phyloP scores from a whole-genome alignment of 1,284 basidiomycete genomes.

The Trametes versicolor region DNA sequence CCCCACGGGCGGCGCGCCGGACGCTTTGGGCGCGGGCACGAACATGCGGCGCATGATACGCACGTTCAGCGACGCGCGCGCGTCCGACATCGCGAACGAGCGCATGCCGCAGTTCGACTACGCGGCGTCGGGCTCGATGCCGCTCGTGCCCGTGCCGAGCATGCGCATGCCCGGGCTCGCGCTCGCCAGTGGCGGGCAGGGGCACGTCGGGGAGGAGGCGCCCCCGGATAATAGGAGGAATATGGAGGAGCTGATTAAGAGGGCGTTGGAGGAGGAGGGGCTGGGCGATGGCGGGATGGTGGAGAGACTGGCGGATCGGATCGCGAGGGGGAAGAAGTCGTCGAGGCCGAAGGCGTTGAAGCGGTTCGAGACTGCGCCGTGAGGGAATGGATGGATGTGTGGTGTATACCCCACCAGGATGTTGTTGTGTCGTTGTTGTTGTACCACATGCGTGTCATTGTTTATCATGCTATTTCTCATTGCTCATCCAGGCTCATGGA shows the following conservation, averaged over 20 bases:
- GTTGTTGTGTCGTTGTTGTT: constrained; percentile 12
- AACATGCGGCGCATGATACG: constrained; percentile 86
- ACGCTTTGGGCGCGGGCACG: constrained; percentile 65
- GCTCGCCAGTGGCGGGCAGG: constrained; percentile 32
- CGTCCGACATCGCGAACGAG: constrained; percentile 94
- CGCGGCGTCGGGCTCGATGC: constrained; percentile 47
- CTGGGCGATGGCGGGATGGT: constrained; percentile 58
- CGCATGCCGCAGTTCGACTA: constrained; percentile 77
- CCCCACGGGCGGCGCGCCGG: constrained; percentile 55
- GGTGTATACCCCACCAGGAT: constrained; percentile 18
- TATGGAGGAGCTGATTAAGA: constrained; percentile 88
- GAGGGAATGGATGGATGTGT: background rate
- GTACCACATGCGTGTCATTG: constrained; percentile 3
- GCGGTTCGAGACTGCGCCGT: constrained; percentile 65
- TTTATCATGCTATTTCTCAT: too few relatives aligned
- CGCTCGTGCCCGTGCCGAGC: constrained; percentile 67
- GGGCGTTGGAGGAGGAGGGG: constrained; percentile 72
- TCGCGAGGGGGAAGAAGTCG: constrained; percentile 60
- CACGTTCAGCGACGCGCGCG: constrained; percentile 95
- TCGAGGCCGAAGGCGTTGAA: constrained; percentile 65
- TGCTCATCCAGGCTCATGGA: too few relatives aligned
- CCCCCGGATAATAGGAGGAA: constrained; percentile 43
- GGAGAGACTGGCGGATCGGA: constrained; percentile 67
- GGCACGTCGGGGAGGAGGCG: constrained; percentile 54
- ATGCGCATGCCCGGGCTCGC: constrained; percentile 61